Conservation (phyloP, 23 red algal species). For the Gracilaria caudata region DNA sequence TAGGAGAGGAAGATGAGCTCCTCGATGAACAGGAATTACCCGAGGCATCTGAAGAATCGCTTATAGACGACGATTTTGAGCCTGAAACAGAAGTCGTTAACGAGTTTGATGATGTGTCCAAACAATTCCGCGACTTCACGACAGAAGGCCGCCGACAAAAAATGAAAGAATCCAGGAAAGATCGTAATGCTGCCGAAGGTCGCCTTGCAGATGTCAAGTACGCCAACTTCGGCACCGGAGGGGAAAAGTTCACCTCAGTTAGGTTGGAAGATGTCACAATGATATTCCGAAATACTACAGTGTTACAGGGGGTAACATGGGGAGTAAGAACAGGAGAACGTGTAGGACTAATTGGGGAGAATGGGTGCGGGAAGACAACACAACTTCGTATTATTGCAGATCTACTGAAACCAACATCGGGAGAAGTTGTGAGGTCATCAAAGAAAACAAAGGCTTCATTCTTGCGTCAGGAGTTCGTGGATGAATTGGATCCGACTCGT, state of each 20-base stretch:
- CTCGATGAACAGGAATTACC: not conserved
- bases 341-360: constrained; percentile 91
- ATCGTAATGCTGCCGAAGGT: constrained; percentile 48
- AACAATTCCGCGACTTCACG: constrained; percentile 77
- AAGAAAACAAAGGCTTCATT: constrained; percentile 65
- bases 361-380: constrained; percentile 94
- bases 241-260: constrained; percentile 80
- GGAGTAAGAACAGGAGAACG: constrained; percentile 92
- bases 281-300: constrained; percentile 73
- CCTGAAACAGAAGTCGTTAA: constrained; percentile 61
- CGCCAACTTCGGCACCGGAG: constrained; percentile 53
- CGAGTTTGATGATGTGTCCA: constrained; percentile 73
- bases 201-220: constrained; percentile 41
- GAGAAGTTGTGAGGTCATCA: constrained; percentile 83
- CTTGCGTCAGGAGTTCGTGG: constrained; percentile 97
- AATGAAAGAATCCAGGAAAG: constrained; percentile 14
- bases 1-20: not conserved
- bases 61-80: constrained; percentile 33
- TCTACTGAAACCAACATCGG: constrained; percentile 71
- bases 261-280: constrained; percentile 76
- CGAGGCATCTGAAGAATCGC: not conserved
- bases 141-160: constrained; percentile 56
- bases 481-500: constrained; percentile 84
- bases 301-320: constrained; percentile 81
- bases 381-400: constrained; percentile 92